Percentiles rank a stretch among this genome's conserved stretches.
phyloP scores from a whole-genome alignment of 1,284 basidiomycete genomes.

The Vanrija humicola region DNA sequence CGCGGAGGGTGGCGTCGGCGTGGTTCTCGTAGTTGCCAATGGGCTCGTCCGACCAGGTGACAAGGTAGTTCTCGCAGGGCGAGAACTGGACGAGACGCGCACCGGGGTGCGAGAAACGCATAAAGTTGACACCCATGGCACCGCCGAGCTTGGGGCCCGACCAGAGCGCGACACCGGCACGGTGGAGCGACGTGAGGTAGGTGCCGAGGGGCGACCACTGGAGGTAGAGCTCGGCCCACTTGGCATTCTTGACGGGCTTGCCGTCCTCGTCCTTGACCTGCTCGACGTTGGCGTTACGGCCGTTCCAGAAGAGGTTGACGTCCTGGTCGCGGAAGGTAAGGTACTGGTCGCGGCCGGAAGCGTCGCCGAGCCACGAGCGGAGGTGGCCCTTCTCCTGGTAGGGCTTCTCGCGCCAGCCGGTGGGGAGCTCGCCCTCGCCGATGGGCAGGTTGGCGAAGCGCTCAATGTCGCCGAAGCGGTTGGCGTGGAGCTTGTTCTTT shows the following conservation, averaged over 20 bases:
- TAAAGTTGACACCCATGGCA: slow-evolving; percentile 42
- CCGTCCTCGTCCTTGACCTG: slow-evolving; percentile 56
- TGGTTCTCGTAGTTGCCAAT: slow-evolving; percentile 82
- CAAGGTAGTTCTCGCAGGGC: slow-evolving; percentile 92
- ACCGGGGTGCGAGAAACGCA: slow-evolving; percentile 88
- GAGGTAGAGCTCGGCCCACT: slow-evolving; percentile 97
- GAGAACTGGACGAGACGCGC: slow-evolving; percentile 98
- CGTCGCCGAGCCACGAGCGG: slow-evolving; percentile 89
- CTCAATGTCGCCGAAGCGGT: slow-evolving; percentile 91
- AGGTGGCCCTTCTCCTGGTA: slow-evolving; percentile 90
- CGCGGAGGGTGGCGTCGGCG: slow-evolving; percentile 49
- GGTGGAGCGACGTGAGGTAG: slow-evolving; percentile 87
- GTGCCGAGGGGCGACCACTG: slow-evolving; percentile 97
- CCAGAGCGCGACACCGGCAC: slow-evolving; percentile 94
- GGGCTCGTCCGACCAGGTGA: slow-evolving; percentile 96
- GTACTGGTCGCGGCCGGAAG: slow-evolving; percentile 91
- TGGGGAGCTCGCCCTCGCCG: slow-evolving; percentile 64
- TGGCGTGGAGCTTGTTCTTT: slow-evolving; percentile 84
- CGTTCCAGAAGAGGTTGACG: slow-evolving; percentile 90
- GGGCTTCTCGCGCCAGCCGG: slow-evolving; percentile 61
- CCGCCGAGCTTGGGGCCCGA: slow-evolving; percentile 61
- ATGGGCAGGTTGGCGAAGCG: slow-evolving; percentile 76
- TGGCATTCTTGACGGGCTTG: slow-evolving; percentile 53
- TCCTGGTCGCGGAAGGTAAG: slow-evolving; percentile 90
- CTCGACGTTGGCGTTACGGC: slow-evolving; percentile 82